Evolutionary conservation across 805 yeast genomes (phyloP).

Genomic region (Candida glaebosa): DNA sequence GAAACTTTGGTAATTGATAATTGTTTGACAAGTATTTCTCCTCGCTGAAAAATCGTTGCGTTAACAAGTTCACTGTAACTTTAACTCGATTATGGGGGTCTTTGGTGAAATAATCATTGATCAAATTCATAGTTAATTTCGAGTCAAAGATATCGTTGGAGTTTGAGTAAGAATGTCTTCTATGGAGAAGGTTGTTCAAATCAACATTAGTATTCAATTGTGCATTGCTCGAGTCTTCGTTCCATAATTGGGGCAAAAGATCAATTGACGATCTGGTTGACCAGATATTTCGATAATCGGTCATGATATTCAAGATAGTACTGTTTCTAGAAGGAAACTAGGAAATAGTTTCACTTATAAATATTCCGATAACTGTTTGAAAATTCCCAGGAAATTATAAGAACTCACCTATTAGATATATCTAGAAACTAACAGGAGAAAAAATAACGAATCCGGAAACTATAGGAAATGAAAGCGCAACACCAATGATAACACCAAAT

Average conservation of each 20-base stretch:
- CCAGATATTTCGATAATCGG: constrained; percentile 5
- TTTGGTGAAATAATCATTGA: constrained; percentile 31
- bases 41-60: constrained; percentile 27
- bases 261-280: constrained; percentile 3
- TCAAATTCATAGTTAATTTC: constrained; percentile 14
- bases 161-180: constrained; percentile 13
- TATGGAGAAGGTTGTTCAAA: constrained; percentile 1
- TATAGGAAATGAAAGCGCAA: too few species aligned
- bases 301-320: background rate
- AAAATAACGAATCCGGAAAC: too few species aligned
- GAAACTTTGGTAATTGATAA: constrained; percentile 34
- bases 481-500: too few species aligned
- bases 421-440: too few species aligned
- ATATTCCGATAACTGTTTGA: too few species aligned
- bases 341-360: too few species aligned
- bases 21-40: constrained; percentile 25
- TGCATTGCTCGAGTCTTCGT: background rate
- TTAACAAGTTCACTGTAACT: constrained; percentile 27
- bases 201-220: background rate
- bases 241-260: constrained; percentile 5
- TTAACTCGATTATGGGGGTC: constrained; percentile 40
- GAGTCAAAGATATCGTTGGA: constrained; percentile 4
- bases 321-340: too few species aligned
- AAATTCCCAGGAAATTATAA: too few species aligned
- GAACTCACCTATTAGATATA: too few species aligned